phyloP scores from a whole-genome alignment of 129 eudicot genomes.

The Ambrosia artemisiifolia region DNA sequence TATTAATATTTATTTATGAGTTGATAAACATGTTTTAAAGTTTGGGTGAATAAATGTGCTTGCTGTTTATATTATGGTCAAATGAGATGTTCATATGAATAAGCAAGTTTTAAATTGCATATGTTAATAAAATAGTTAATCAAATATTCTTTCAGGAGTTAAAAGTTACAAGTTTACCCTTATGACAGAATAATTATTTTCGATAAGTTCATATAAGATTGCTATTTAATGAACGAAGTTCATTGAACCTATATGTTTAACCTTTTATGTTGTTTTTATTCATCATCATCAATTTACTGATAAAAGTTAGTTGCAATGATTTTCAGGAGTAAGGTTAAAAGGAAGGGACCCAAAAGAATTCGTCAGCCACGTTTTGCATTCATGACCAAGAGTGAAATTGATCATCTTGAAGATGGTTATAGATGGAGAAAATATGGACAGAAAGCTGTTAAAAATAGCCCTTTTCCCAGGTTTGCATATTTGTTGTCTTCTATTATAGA shows the following conservation, averaged over 20 bases:
- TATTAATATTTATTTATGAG: neutral
- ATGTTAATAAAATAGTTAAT: neutral
- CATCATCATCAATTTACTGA: slow-evolving; percentile 3
- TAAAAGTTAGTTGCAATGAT: slow-evolving; percentile 22
- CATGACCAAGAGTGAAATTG: slow-evolving; percentile 88
- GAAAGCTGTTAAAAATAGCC: slow-evolving; percentile 94
- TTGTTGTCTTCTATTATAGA: neutral
- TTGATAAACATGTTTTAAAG: neutral
- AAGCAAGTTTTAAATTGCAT: neutral
- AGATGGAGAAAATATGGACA: slow-evolving; percentile 98
- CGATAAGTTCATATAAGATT: neutral
- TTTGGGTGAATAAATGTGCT: neutral
- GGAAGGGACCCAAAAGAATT: slow-evolving; percentile 62
- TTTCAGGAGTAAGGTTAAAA: slow-evolving; percentile 61
- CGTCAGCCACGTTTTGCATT: slow-evolving; percentile 86
- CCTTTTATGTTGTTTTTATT: slow-evolving; percentile 4
- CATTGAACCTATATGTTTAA: neutral
- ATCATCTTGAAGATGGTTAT: slow-evolving; percentile 97
- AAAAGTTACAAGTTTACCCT: neutral
- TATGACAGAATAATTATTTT: neutral
- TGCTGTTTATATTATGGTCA: neutral
- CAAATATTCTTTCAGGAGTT: neutral
- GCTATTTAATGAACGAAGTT: neutral
- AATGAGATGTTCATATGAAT: neutral
- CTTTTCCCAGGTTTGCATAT: slow-evolving; percentile 75